Evolutionary conservation across 352 stramenopile genomes (phyloP).

Genomic region (Phytopythium chamaehyphon): DNA sequence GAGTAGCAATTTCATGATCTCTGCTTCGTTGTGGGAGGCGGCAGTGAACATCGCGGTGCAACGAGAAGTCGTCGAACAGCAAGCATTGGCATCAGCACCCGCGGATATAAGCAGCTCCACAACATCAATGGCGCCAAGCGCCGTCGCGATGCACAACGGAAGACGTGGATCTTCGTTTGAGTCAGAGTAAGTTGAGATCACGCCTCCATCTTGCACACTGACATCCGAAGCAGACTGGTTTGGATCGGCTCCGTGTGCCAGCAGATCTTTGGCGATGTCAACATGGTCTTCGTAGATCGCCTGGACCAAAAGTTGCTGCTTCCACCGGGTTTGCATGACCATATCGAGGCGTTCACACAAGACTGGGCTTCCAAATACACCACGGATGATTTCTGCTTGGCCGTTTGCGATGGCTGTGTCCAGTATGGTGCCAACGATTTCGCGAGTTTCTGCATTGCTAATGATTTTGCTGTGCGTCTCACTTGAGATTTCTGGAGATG

Average conservation of each 20-base stretch:
- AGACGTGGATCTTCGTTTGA: constrained; percentile 2
- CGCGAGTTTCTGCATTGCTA: neutral
- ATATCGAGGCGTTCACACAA: neutral
- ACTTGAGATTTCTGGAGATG: neutral
- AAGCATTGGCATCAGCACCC: constrained; percentile 13
- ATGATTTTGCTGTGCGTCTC: neutral
- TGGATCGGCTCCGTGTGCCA: neutral
- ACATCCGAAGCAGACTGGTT: neutral
- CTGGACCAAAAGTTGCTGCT: constrained; percentile 8
- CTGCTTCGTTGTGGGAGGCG: constrained; percentile 11
- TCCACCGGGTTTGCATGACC: neutral
- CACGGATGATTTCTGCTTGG: neutral
- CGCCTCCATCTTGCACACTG: neutral
- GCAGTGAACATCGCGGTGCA: constrained; percentile 14
- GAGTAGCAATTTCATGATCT: constrained; percentile 14
- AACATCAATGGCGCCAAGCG: constrained; percentile 15
- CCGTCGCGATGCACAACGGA: constrained; percentile 9
- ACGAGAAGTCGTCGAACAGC: neutral
- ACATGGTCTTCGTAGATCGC: constrained; percentile 9
- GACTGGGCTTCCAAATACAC: neutral
- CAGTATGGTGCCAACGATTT: neutral
- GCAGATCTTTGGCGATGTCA: constrained; percentile 1
- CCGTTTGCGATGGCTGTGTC: constrained; percentile 3
- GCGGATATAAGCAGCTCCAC: constrained; percentile 9
- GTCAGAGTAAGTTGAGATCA: neutral